These are phyloP conservation scores for Neurospora intermedia DNA, from an alignment of 495 filamentous ascomycete genomes.

Conservation along the genomic window DNA sequence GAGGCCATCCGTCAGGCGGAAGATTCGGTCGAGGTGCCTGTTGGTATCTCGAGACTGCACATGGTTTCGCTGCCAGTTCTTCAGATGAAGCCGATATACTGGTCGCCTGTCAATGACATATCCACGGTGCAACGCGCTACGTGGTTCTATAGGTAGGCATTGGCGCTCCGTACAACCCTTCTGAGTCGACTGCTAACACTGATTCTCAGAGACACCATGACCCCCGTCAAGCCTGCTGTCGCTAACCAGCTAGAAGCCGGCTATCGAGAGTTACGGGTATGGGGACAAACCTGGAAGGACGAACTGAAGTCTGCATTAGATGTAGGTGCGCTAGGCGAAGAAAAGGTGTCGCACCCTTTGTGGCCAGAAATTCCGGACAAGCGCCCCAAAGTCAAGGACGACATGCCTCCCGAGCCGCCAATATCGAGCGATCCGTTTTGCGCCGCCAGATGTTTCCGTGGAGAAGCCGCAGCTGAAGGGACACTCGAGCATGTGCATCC, in stretches of 20 bases:
- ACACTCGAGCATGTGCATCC: constrained; percentile 30
- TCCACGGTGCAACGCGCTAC: constrained; percentile 74
- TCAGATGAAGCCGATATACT: constrained; percentile 95
- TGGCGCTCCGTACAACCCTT: not conserved
- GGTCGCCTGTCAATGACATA: constrained; percentile 90
- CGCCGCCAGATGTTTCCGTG: constrained; percentile 42
- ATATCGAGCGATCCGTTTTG: constrained; percentile 45
- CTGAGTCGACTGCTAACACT: not conserved
- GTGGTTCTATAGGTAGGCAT: constrained; percentile 66
- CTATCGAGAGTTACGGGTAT: constrained; percentile 74
- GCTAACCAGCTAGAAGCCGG: constrained; percentile 88
- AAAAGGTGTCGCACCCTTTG: constrained; percentile 73
- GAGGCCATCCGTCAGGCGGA: not conserved
- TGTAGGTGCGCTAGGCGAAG: constrained; percentile 79
- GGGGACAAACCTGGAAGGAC: constrained; percentile 88
- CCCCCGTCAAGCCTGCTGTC: constrained; percentile 75
- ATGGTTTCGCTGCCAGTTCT: constrained; percentile 45
- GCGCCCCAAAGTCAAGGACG: constrained; percentile 24
- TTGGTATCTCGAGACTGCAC: constrained; percentile 67
- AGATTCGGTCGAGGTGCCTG: constrained; percentile 47
- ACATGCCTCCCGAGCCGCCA: constrained; percentile 28
- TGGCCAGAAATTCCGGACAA: constrained; percentile 53
- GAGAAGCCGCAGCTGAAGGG: constrained; percentile 45
- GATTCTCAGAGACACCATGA: constrained; percentile 61
- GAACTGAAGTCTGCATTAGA: constrained; percentile 86